Percentiles rank a stretch among this genome's conserved stretches.
These are phyloP conservation scores for Spathaspora sp. DNA, from an alignment of 805 yeast species.

Conservation along the genomic window DNA sequence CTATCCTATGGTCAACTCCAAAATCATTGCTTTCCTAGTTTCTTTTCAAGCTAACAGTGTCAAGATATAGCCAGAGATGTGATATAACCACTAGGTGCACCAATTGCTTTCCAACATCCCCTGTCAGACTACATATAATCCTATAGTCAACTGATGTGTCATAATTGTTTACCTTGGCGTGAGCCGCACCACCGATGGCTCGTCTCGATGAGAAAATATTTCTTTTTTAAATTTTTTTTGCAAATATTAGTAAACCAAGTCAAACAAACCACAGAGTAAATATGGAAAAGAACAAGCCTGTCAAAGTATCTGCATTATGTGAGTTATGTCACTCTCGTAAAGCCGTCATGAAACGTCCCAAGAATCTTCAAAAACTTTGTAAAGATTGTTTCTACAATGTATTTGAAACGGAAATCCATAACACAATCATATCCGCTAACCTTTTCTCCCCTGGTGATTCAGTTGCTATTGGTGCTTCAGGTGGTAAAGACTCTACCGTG, in stretches of 20 bases:
- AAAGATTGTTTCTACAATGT: conserved; percentile 85
- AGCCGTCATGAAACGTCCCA: conserved; percentile 89
- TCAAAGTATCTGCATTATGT: conserved; percentile 53
- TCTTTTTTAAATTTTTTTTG: neutral
- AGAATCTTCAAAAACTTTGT: conserved; percentile 85
- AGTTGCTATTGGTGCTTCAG: conserved; percentile 97
- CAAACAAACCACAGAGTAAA: neutral
- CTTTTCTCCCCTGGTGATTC: conserved; percentile 78
- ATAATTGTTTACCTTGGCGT: neutral
- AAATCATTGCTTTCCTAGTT: too few relatives aligned
- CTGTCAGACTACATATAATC: too few relatives aligned
- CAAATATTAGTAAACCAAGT: neutral
- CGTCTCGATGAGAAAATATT: neutral
- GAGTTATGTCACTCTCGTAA: conserved; percentile 80
- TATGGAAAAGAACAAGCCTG: conserved; percentile 4
- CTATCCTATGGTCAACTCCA: too few relatives aligned
- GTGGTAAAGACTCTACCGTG: conserved; percentile 97
- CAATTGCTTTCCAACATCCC: too few relatives aligned
- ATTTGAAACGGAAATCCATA: conserved; percentile 93
- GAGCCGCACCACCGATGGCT: neutral
- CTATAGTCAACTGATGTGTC: too few relatives aligned
- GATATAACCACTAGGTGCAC: too few relatives aligned
- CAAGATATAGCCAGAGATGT: too few relatives aligned
- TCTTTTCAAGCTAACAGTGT: too few relatives aligned
- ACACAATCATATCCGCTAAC: conserved; percentile 69